A percentile compares a stretch with the other conserved stretches of the same genome.
phyloP scores from a whole-genome alignment of 164 flowering plant genomes.

The Echeveria elegans region DNA sequence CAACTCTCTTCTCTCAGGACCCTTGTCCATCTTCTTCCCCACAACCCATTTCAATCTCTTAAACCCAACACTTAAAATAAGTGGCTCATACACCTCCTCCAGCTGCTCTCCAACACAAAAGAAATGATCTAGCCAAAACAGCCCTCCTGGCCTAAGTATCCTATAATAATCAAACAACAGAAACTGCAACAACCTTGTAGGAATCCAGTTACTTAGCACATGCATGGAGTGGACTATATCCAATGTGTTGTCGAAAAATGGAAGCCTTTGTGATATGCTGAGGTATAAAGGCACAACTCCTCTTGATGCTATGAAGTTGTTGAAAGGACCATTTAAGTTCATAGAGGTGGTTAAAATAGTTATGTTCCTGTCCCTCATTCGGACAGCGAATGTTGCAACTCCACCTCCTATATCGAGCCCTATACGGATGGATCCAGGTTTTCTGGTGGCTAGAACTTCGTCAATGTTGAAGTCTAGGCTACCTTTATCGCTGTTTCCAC shows the following conservation, averaged over 20 bases:
- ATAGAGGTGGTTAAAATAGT: too few relatives aligned
- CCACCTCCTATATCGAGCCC: slow-evolving; percentile 80
- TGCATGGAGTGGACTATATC: too few relatives aligned
- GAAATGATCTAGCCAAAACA: too few relatives aligned
- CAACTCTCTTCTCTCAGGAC: slow-evolving; percentile 39
- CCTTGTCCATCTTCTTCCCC: too few relatives aligned
- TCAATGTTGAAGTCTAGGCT: slow-evolving; percentile 45
- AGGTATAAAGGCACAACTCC: slow-evolving; percentile 48
- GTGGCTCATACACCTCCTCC: slow-evolving; percentile 34
- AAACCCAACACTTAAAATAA: too few relatives aligned
- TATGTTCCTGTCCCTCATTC: slow-evolving; percentile 55
- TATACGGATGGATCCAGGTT: slow-evolving; percentile 40
- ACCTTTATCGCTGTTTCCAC: not conserved
- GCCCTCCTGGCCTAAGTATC: too few relatives aligned
- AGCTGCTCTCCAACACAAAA: too few relatives aligned
- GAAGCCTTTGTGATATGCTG: slow-evolving; percentile 56
- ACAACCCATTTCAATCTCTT: too few relatives aligned
- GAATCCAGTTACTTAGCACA: too few relatives aligned
- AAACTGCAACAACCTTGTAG: slow-evolving; percentile 38
- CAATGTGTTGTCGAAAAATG: too few relatives aligned
- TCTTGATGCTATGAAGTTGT: too few relatives aligned
- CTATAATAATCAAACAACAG: slow-evolving; percentile 50
- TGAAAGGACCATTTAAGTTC: too few relatives aligned
- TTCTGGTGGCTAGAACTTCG: slow-evolving; percentile 30
- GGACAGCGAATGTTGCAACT: slow-evolving; percentile 43